phyloP scores from a whole-genome alignment of 257 asterid genomes.

The Echium plantagineum region DNA sequence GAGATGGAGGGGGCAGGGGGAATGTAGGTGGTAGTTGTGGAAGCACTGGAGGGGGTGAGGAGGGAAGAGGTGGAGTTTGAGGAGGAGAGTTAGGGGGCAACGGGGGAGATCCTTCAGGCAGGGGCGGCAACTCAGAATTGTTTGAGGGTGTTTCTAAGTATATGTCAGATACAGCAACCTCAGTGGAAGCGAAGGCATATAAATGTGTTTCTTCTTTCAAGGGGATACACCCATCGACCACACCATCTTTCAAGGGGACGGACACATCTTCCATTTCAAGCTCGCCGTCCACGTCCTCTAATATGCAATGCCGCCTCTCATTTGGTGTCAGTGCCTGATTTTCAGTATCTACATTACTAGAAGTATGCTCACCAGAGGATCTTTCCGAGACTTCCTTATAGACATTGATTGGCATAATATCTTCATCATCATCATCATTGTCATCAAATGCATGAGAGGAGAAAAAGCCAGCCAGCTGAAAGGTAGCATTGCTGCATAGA shows the following conservation, averaged over 20 bases:
- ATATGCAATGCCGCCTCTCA: constrained; percentile 68
- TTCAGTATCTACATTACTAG: constrained; percentile 44
- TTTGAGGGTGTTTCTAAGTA: constrained; percentile 28
- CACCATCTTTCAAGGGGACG: constrained; percentile 66
- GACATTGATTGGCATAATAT: constrained; percentile 31
- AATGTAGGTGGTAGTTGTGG: constrained; percentile 31
- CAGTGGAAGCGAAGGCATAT: constrained; percentile 17
- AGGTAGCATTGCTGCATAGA: constrained; percentile 36
- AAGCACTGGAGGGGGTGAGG: constrained; percentile 57
- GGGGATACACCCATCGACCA: constrained; percentile 57
- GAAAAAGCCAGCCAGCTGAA: constrained; percentile 33
- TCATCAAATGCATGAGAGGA: constrained; percentile 29
- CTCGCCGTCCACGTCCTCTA: constrained; percentile 97
- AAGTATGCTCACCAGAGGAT: constrained; percentile 38
- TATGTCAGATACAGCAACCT: constrained; percentile 17
- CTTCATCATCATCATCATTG: constrained; percentile 55
- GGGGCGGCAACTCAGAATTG: constrained; percentile 34
- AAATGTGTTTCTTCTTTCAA: constrained; percentile 46
- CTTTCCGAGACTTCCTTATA: constrained; percentile 28
- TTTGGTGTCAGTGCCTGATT: constrained; percentile 46
- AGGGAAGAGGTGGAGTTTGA: constrained; percentile 72
- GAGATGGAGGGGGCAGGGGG: constrained; percentile 37
- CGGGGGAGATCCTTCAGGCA: constrained; percentile 86
- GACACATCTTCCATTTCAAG: constrained; percentile 99
- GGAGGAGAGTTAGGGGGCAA: constrained; percentile 80